phyloP scores from a whole-genome alignment of 2,329 filamentous ascomycete species.

The Akanthomyces muscarius region DNA sequence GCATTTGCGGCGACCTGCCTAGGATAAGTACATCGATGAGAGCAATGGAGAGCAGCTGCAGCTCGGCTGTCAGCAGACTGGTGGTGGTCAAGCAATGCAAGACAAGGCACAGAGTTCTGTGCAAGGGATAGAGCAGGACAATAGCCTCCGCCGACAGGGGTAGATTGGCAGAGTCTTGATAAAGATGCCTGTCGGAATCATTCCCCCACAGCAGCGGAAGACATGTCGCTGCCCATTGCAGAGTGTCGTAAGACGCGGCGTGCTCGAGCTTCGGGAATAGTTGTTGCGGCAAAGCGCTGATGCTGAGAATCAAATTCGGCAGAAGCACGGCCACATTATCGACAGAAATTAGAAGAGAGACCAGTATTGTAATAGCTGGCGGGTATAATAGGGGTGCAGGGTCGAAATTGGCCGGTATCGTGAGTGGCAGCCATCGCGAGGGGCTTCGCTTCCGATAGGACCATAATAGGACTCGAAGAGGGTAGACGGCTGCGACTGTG shows the following conservation, averaged over 20 bases:
- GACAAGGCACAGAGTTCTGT: constrained; percentile 69
- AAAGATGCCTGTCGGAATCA: constrained; percentile 35
- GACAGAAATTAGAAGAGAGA: constrained; percentile 68
- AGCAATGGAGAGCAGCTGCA: constrained; percentile 78
- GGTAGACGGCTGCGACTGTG: constrained; percentile 51
- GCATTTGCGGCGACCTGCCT: constrained; percentile 73
- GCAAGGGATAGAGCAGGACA: constrained; percentile 73
- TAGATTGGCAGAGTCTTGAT: constrained; percentile 20
- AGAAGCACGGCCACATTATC: constrained; percentile 60
- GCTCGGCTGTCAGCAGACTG: constrained; percentile 79
- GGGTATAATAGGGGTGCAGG: constrained; percentile 90
- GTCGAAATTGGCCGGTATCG: constrained; percentile 75
- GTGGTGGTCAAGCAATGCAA: constrained; percentile 81
- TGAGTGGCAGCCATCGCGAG: constrained; percentile 38
- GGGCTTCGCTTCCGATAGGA: constrained; percentile 38
- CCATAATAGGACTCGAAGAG: constrained; percentile 53
- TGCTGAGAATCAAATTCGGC: constrained; percentile 75
- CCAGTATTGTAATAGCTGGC: constrained; percentile 67
- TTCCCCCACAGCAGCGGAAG: constrained; percentile 53
- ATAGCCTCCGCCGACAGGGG: constrained; percentile 53
- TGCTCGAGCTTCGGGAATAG: constrained; percentile 63
- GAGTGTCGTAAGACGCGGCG: constrained; percentile 54
- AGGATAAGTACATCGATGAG: constrained; percentile 79
- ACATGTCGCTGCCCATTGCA: constrained; percentile 78
- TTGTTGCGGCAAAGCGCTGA: constrained; percentile 70